Evolutionary conservation across 2,329 filamentous ascomycete genomes (phyloP).

Genomic region (Colletotrichum lini): DNA sequence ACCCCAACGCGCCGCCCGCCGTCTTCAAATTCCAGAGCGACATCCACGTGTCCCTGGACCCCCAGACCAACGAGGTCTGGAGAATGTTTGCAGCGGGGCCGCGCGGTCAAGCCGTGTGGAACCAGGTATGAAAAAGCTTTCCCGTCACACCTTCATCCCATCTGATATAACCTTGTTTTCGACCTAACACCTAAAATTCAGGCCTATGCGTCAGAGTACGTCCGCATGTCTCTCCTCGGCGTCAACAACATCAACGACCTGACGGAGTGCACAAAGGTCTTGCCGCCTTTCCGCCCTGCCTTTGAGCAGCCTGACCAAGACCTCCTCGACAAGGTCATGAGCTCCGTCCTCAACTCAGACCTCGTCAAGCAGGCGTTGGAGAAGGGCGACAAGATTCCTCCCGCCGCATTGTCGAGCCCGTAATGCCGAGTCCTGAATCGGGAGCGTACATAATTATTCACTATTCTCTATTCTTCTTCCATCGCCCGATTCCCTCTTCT

Average conservation of each 20-base stretch:
- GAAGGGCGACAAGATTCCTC: constrained; percentile 41
- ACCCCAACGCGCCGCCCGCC: constrained; percentile 49
- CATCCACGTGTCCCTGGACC: constrained; percentile 54
- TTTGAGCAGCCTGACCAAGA: constrained; percentile 33
- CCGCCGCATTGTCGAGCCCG: constrained; percentile 13
- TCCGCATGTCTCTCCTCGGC: constrained; percentile 68
- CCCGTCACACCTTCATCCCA: constrained; percentile 13
- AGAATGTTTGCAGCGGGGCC: constrained; percentile 51
- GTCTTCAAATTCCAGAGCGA: constrained; percentile 61
- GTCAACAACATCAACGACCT: constrained; percentile 70
- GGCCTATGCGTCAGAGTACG: constrained; percentile 68
- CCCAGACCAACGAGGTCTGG: constrained; percentile 55
- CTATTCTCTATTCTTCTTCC: not conserved
- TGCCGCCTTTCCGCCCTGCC: constrained; percentile 54
- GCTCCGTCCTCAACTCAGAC: constrained; percentile 22
- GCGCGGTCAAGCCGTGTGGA: constrained; percentile 56
- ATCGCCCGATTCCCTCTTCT: not conserved
- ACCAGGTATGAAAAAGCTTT: constrained; percentile 51
- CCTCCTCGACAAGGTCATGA: constrained; percentile 24
- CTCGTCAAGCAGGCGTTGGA: constrained; percentile 29
- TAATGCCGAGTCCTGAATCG: not conserved
- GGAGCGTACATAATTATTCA: constrained; percentile 6
- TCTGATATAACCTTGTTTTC: not conserved
- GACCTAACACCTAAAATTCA: constrained; percentile 42
- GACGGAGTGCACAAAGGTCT: constrained; percentile 68